Conservation (phyloP, 129 eudicot genomes). For the Apium graveolens region DNA sequence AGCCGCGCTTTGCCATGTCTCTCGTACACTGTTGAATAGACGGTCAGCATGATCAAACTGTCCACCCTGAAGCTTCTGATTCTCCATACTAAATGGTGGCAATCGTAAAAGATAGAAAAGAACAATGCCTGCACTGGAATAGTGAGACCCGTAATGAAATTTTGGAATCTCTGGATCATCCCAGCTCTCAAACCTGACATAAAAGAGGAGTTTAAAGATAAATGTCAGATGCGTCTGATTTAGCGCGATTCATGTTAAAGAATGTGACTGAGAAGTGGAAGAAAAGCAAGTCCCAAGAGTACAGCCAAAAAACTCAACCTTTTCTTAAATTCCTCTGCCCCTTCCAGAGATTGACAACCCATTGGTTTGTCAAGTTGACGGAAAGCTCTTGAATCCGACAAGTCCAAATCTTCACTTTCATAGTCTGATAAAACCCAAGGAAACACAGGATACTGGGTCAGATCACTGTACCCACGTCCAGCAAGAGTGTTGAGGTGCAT, state of each 20-base stretch:
- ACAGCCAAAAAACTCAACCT: conserved; percentile 40
- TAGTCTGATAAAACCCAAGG: conserved; percentile 97
- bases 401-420: conserved; percentile 70
- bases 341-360: conserved; percentile 92
- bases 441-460: conserved; percentile 97
- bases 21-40: conserved; percentile 74
- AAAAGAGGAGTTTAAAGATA: not conserved
- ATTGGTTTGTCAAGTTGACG: conserved; percentile 93
- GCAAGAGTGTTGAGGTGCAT: conserved; percentile 98
- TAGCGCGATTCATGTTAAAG: not conserved
- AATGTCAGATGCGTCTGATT: conserved; percentile 5
- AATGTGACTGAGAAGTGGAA: not conserved
- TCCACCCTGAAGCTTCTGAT: conserved; percentile 96
- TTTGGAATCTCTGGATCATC: conserved; percentile 99
- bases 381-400: conserved; percentile 72
- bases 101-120: conserved; percentile 91
- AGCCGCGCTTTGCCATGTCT: conserved; percentile 94
- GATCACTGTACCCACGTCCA: conserved; percentile 99
- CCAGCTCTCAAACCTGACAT: conserved; percentile 85
- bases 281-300: not conserved
- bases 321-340: conserved; percentile 81
- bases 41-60: conserved; percentile 99
- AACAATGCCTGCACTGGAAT: conserved; percentile 99
- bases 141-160: conserved; percentile 97
- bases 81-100: conserved; percentile 92